Evolutionary conservation across 1,139 yeast genomes (phyloP), one percentile per base, ranked within the genome.

Genomic region (Pichia inconspicua): DNA sequence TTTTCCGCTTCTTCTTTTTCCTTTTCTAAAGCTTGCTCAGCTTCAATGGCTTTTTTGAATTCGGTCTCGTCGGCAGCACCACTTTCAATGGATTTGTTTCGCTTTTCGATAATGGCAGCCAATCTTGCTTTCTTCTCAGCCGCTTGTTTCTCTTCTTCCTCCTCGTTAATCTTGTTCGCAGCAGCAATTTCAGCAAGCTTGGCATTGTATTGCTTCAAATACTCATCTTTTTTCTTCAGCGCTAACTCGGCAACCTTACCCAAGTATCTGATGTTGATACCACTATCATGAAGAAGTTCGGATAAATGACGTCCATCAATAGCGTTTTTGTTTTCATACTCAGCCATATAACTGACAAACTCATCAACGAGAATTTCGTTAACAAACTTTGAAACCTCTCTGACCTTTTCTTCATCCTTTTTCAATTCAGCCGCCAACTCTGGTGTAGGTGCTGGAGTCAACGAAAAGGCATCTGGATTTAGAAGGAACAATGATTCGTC

Each of bases 221-320:
- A 49, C 19, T 49, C 47, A 14, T 48, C 51, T 25, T 60, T 60
- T 52, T 66, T 66, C 22, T 60, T 55, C 39, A 59, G 47, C 39
- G 63, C 60, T 37, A 61, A 63, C 4, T 55, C 48, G 22, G 81
- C 82, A 59, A 83, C 62, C 46, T 66, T 68, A 53, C 97, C 97
- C 59, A 92, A 73, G 62, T 92, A 90, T 68, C 98, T 84, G 70
- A 90, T 65, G 65, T 88, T 90, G 63, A 92, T 83, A 72, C 98
- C 98, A 47, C 73, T 72, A 58, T 77, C 77, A 66, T 92, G 98
- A 66, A 92, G 68, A 48, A 75, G 65, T 40, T 73, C 71, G 31
- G 88, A 71, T 59, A 92, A 75, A 58, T 89, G 92, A 5, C 68
- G 63, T 53, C 97, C 96, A 62, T 88, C 96, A 53, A 86, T 72